These are phyloP conservation scores for Emergomyces orientalis DNA, from an alignment of 2,329 filamentous ascomycete species.

Conservation along the genomic window DNA sequence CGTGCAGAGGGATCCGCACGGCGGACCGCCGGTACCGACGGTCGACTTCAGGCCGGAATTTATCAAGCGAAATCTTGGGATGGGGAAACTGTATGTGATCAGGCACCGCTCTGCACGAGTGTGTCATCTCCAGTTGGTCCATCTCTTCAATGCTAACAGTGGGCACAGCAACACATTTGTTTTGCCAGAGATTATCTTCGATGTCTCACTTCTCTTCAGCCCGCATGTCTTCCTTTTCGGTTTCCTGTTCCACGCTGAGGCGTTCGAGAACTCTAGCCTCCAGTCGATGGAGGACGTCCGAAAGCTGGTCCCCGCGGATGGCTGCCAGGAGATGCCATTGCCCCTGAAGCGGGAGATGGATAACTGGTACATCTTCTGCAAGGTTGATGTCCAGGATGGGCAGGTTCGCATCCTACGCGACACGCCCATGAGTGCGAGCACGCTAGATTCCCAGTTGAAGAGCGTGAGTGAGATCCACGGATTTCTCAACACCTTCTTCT, in stretches of 20 bases:
- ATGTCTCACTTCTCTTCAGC: constrained; percentile 30
- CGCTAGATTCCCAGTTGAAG: constrained; percentile 14
- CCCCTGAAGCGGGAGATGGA: constrained; percentile 19
- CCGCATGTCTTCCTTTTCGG: constrained; percentile 27
- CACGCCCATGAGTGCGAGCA: constrained; percentile 14
- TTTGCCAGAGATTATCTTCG: constrained; percentile 30
- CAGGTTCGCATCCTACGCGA: constrained; percentile 15
- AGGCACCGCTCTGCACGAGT: too few relatives aligned
- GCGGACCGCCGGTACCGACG: constrained; percentile 15
- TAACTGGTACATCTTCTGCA: too few relatives aligned
- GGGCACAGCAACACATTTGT: constrained; percentile 25
- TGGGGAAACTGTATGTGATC: constrained; percentile 20
- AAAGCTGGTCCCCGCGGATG: constrained; percentile 16
- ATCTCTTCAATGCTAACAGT: constrained; percentile 9
- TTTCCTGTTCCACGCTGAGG: constrained; percentile 21
- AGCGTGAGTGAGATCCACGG: constrained; percentile 18
- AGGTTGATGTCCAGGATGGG: constrained; percentile 21
- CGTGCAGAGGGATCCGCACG: constrained; percentile 18
- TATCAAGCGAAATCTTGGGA: constrained; percentile 20
- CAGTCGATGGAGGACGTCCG: constrained; percentile 20
- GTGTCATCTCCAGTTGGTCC: neutral
- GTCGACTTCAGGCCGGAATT: constrained; percentile 18
- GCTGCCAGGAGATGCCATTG: constrained; percentile 18
- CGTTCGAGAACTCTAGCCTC: constrained; percentile 18
- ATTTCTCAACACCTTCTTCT: constrained; percentile 18